Conservation (phyloP, 2,329 filamentous ascomycete genomes). For the Macrophomina phaseolina region DNA sequence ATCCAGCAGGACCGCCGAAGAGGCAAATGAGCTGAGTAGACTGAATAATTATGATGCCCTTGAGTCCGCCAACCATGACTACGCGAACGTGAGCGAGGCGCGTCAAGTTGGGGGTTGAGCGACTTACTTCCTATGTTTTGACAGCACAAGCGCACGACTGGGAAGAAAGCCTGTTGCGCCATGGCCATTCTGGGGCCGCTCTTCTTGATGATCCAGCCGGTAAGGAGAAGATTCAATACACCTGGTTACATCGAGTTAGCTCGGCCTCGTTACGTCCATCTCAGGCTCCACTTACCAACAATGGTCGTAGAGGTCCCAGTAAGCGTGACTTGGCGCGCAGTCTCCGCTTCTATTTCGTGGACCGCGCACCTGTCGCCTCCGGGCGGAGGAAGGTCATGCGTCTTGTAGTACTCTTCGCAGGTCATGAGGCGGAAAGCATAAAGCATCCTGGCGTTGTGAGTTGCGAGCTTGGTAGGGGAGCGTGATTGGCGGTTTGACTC, state of each 20-base stretch:
- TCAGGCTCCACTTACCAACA: conserved; percentile 53
- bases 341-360: conserved; percentile 68
- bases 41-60: conserved; percentile 73
- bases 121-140: conserved; percentile 62
- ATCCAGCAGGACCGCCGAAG: conserved; percentile 71
- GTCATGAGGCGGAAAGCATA: conserved; percentile 75
- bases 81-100: neutral
- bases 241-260: neutral
- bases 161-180: conserved; percentile 67
- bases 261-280: too few relatives aligned
- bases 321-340: conserved; percentile 67
- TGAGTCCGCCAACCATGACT: conserved; percentile 64
- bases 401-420: conserved; percentile 71
- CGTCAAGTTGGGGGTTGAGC: neutral
- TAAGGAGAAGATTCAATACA: conserved; percentile 71
- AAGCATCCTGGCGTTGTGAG: conserved; percentile 44
- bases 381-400: conserved; percentile 58
- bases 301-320: conserved; percentile 71
- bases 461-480: neutral
- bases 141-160: conserved; percentile 66
- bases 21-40: conserved; percentile 70
- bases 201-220: conserved; percentile 69
- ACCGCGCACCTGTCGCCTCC: conserved; percentile 62
- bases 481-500: neutral
- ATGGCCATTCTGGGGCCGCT: conserved; percentile 69